Evolutionary conservation across 2,329 filamentous ascomycete species (phyloP).

Genomic region (Talaromyces sp.): DNA sequence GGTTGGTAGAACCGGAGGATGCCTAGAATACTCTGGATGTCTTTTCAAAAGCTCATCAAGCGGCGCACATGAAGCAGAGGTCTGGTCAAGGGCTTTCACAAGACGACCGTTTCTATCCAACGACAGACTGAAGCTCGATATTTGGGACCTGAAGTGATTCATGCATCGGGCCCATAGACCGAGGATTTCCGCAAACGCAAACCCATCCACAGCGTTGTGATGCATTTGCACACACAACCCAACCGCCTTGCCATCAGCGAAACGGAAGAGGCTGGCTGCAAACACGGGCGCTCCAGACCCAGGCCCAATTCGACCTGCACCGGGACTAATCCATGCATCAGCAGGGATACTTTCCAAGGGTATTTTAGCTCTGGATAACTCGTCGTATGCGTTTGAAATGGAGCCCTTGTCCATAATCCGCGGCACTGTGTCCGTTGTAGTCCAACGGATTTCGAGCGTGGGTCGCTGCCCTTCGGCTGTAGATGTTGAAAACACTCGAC

Average conservation of each 20-base stretch:
- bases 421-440: not conserved
- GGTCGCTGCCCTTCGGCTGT: not conserved
- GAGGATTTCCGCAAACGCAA: not conserved
- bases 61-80: not conserved
- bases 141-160: not conserved
- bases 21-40: not conserved
- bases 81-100: not conserved
- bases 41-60: not conserved
- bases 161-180: not conserved
- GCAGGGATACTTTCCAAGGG: not conserved
- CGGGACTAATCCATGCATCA: not conserved
- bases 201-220: not conserved
- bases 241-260: not conserved
- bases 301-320: not conserved
- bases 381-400: not conserved
- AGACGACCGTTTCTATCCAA: not conserved
- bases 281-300: not conserved
- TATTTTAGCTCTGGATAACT: not conserved
- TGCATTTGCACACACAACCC: not conserved
- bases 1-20: not conserved
- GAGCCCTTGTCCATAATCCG: not conserved
- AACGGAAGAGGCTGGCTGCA: not conserved
- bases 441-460: not conserved
- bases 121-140: not conserved
- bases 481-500: not conserved